Percentiles rank a stretch among this genome's conserved stretches.
These are phyloP conservation scores for Corymbia calophylla DNA, from an alignment of 441 rosid genomes.

Conservation along the genomic window DNA sequence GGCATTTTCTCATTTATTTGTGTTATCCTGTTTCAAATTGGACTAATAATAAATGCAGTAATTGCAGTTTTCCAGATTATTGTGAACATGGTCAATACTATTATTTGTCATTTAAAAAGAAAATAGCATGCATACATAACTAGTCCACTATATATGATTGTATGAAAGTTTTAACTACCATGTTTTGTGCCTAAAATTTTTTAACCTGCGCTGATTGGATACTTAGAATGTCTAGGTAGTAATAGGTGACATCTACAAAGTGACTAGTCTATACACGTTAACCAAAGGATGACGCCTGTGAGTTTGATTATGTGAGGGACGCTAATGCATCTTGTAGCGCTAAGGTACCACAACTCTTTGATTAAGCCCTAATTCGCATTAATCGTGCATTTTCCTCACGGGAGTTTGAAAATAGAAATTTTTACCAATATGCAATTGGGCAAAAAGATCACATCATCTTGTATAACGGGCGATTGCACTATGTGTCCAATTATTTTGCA, in stretches of 20 bases:
- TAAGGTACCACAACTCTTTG: neutral
- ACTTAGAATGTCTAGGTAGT: neutral
- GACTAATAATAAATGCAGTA: neutral
- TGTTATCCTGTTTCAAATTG: neutral
- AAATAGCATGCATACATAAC: neutral
- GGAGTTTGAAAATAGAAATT: neutral
- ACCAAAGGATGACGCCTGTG: neutral
- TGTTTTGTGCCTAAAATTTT: neutral
- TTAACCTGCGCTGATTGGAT: neutral
- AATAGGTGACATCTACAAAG: neutral
- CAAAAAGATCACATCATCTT: neutral
- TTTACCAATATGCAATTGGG: neutral
- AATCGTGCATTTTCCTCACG: neutral
- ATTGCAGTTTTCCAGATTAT: neutral
- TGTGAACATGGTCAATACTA: neutral
- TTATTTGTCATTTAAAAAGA: neutral
- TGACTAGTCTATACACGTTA: neutral
- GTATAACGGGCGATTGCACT: neutral
- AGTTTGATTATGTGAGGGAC: neutral
- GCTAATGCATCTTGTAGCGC: neutral
- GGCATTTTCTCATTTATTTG: neutral
- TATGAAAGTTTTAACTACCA: neutral
- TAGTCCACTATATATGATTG: neutral
- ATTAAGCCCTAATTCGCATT: neutral
- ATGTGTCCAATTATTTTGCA: neutral